Percentiles rank a stretch among this genome's conserved stretches.
Conservation (phyloP, 495 filamentous ascomycete genomes). For the Talaromyces borbonicus region DNA sequence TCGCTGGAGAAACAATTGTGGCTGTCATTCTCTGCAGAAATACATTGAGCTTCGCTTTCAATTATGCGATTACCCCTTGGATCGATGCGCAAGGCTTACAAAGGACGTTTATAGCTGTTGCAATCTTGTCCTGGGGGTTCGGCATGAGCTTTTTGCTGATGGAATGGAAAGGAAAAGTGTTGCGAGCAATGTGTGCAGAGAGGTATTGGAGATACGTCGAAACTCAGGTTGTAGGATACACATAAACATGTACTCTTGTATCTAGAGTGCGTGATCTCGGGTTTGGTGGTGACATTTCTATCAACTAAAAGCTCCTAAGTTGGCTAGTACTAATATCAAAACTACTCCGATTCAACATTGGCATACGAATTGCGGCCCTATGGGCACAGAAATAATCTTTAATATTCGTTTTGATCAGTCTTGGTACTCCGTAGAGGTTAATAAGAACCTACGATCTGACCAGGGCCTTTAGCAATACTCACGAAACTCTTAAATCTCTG, state of each 20-base stretch:
- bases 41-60: slow-evolving; percentile 31
- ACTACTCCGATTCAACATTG: too few species aligned
- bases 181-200: slow-evolving; percentile 1
- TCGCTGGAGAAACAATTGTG: slow-evolving; percentile 43
- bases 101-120: slow-evolving; percentile 5
- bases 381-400: too few species aligned
- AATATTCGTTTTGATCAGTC: too few species aligned
- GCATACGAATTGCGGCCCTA: too few species aligned
- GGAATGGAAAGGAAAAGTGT: slow-evolving; percentile 7
- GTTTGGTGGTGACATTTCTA: background rate
- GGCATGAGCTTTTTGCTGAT: slow-evolving; percentile 5
- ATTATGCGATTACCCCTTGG: slow-evolving; percentile 8
- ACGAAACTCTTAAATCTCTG: slow-evolving; percentile 13
- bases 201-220: slow-evolving; percentile 8
- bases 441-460: too few species aligned
- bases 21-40: slow-evolving; percentile 49
- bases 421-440: too few species aligned
- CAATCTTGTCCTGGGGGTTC: slow-evolving; percentile 3
- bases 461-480: too few species aligned
- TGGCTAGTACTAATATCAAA: too few species aligned
- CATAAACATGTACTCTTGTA: background rate
- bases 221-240: slow-evolving; percentile 4
- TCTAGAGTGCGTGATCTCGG: too few species aligned
- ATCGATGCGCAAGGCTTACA: slow-evolving; percentile 3
- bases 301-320: background rate